phyloP scores from a whole-genome alignment of 2,329 filamentous ascomycete species.

The Trichoderma sp. region DNA sequence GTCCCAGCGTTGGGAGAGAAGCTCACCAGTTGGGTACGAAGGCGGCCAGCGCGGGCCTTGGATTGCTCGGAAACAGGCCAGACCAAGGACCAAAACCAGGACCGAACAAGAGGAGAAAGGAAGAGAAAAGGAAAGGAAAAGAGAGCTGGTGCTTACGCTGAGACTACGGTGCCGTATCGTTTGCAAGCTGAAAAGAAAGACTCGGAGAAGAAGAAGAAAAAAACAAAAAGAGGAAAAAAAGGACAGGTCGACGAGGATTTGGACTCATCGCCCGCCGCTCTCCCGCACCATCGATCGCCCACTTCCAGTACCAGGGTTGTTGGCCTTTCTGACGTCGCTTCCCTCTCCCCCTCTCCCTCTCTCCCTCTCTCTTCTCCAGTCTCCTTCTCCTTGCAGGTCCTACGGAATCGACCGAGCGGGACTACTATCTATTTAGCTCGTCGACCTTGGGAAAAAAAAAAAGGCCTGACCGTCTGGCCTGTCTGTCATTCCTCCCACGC shows the following conservation, averaged over 20 bases:
- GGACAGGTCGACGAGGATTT: neutral
- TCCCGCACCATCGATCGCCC: constrained; percentile 11
- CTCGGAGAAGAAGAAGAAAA: neutral
- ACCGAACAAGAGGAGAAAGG: neutral
- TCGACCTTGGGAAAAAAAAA: neutral
- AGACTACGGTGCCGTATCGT: neutral
- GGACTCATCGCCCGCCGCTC: constrained; percentile 3
- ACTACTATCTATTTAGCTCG: constrained; percentile 2
- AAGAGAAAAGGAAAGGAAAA: neutral
- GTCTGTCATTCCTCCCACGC: neutral
- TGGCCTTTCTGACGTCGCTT: neutral
- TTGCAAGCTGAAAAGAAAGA: neutral
- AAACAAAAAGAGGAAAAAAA: neutral
- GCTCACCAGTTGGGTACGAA: constrained; percentile 6
- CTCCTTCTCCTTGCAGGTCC: constrained; percentile 2
- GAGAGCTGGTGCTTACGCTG: neutral
- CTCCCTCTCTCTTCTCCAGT: neutral
- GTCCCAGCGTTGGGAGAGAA: constrained; percentile 13
- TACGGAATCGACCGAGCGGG: constrained; percentile 15
- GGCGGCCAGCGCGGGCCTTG: neutral
- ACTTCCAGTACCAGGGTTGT: neutral
- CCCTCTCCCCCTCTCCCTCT: neutral
- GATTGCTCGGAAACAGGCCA: neutral
- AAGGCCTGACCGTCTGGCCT: neutral
- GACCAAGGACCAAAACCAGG: neutral